Base-by-base conservation (phyloP, 805 yeast species). In the Cyberlindnera mississippiensis region DNA sequence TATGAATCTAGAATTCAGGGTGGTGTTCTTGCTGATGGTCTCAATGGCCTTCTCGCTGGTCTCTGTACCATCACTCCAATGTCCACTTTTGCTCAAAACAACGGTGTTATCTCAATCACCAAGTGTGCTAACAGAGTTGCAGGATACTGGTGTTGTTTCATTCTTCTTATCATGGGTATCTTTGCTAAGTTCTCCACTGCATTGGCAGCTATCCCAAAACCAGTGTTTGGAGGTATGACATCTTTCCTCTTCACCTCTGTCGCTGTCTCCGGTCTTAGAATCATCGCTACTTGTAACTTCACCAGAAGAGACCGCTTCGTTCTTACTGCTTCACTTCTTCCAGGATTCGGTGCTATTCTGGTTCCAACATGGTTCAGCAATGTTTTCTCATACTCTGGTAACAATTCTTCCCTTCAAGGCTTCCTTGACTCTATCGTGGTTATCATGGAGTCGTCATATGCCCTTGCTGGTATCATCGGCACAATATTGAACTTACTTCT, bases 21-120 rank as follows among this genome's bases (percentile, higher is more conserved):
- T 55, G 97, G 96, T 64, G 78, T 89, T 28, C 71, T 89, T 28
- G 91, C 95, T 17, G 96, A 89, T 62, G 97, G 96, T 32, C 51
- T 85, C 48, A 83, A 83, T 58, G 89, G 95, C 42, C 58, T 84
- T 16, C 48, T 88, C 6, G 84, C 95, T 13, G 89, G 89, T 20
- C 69, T 88, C 35, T 76, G 81, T 74, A 88, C 96, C 15, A 69
- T 85, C 45, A 84, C 95, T 12, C 96, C 96, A 43, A 73, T 88
- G 80, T 81, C 95, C 13, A 84, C 93, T 0, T 89, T 89, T 68
- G 96, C 96, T 8, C 96, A 89, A 65, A 89, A 89, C 66, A 89
- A 89, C 61, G 96, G 96, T 71, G 96, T 89, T 45, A 87, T 89
- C 51, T 81, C 95, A 17, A 73, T 90, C 60, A 89, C 96, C 37